Base-by-base conservation (phyloP, 2,329 filamentous ascomycete genomes). In the Fusarium azukiicola region DNA sequence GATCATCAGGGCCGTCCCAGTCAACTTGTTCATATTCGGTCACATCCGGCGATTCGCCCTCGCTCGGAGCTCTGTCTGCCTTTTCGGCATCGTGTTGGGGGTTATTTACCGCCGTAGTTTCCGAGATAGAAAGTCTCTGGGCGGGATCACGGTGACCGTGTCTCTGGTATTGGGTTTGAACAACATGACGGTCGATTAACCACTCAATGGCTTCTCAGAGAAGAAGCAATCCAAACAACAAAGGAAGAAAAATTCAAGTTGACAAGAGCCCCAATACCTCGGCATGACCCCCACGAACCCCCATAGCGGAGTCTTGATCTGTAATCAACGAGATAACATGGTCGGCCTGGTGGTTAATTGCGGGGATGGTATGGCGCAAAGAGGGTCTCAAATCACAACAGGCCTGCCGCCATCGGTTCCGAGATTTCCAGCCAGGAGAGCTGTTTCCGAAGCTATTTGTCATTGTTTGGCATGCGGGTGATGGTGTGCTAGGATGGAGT, bases 1-100 rank as follows among this genome's bases (percentile, higher is more conserved):
- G 74, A 19, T 78, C 74, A 44, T 78, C 46, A 21, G 74, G 72
- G 12, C 76, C 76, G 12, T 72, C 49, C 74, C 74, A 78, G 23
- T 72, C 74, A 23, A 58, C 10, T 10, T 71, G 36, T 38, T 71
- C 69, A 16, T 3, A 61, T 4, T 56, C 69, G 8, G 69, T 71
- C 7, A 49, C 27, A 16, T 67, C 44, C 11, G 63, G 63, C 12
- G 63, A 67, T 47, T 67, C 63, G 14, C 27, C 27, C 63, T 67
- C 27, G 17, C 63, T 47, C 14, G 42, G n/a, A 23, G n/a, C 32
- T 47, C 44, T 13, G 27, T 14, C 63, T 3, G 42, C 19, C 44
- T 67, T 67, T 36, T 67, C 63, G 49, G 40, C 44, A 49, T 67
- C 63, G 21, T 67, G 42, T 13, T 38, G 63, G 6, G 63, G 63